phyloP scores from a whole-genome alignment of 805 yeast genomes.

The Barnettozyma salicaria region DNA sequence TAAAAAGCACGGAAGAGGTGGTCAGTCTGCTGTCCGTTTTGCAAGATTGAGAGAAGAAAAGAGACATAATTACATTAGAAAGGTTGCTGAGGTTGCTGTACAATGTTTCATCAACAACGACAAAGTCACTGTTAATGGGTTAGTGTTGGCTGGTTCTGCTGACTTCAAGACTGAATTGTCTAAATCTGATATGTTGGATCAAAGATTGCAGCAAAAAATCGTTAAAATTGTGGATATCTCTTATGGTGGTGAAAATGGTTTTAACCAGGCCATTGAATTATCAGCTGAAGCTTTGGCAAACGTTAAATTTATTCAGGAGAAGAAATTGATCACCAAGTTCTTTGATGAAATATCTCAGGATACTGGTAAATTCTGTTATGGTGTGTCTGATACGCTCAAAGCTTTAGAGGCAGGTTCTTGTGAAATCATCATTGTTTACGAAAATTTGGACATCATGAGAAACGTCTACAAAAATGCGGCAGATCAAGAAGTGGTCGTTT shows the following conservation, averaged over 20 bases:
- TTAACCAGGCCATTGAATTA: conserved; percentile 97
- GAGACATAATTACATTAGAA: conserved; percentile 97
- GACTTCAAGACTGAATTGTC: conserved; percentile 95
- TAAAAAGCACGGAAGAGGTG: conserved; percentile 99
- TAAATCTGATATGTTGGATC: conserved; percentile 89
- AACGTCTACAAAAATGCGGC: conserved; percentile 80
- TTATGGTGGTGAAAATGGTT: conserved; percentile 99
- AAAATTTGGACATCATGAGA: conserved; percentile 81
- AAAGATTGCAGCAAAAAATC: conserved; percentile 79
- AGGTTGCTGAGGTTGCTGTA: conserved; percentile 97
- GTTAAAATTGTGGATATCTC: conserved; percentile 94
- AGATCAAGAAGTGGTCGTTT: conserved; percentile 68
- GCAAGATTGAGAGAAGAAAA: conserved; percentile 98
- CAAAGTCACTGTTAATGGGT: conserved; percentile 89
- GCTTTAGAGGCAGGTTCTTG: conserved; percentile 96
- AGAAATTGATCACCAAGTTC: conserved; percentile 85
- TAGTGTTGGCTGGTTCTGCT: conserved; percentile 97
- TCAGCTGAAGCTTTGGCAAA: conserved; percentile 96
- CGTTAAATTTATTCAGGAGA: conserved; percentile 97
- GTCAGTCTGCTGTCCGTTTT: conserved; percentile 99
- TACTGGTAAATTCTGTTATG: conserved; percentile 95
- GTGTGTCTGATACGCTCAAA: conserved; percentile 93
- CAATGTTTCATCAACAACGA: conserved; percentile 94
- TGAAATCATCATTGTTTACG: conserved; percentile 88
- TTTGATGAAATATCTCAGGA: conserved; percentile 98